A percentile compares a stretch with the other conserved stretches of the same genome.
phyloP scores from a whole-genome alignment of 495 filamentous ascomycete species.

The Hyaloscypha hepaticicola region DNA sequence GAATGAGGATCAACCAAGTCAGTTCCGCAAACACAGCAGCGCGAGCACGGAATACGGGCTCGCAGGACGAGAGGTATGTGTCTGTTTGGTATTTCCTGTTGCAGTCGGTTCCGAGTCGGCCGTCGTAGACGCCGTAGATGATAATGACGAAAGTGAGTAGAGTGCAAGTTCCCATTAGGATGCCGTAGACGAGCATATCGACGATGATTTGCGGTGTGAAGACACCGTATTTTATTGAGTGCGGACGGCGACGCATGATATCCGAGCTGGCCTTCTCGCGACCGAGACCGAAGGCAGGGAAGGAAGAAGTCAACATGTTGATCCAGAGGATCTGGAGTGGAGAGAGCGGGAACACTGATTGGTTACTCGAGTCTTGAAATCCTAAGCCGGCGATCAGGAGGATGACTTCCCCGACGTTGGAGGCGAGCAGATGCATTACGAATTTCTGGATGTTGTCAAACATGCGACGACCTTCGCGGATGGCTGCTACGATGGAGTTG shows the following conservation, averaged over 20 bases:
- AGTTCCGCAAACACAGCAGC: conserved; percentile 70
- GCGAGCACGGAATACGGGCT: conserved; percentile 65
- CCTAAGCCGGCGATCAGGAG: conserved; percentile 64
- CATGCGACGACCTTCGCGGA: conserved; percentile 66
- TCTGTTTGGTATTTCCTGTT: conserved; percentile 49
- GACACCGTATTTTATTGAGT: conserved; percentile 60
- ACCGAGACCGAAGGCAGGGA: conserved; percentile 69
- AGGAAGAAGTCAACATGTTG: conserved; percentile 67
- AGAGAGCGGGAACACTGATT: conserved; percentile 68
- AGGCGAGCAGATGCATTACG: conserved; percentile 65
- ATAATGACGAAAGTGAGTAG: conserved; percentile 65
- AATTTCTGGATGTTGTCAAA: conserved; percentile 80
- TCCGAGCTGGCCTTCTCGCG: conserved; percentile 64
- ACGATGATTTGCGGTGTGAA: conserved; percentile 66
- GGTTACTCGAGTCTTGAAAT: conserved; percentile 58
- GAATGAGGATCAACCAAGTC: conserved; percentile 66
- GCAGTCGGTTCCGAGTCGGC: conserved; percentile 62
- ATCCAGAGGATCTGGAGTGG: conserved; percentile 74
- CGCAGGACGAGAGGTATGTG: conserved; percentile 43
- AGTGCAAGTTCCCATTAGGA: conserved; percentile 60
- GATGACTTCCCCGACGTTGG: conserved; percentile 69
- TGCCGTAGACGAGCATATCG: conserved; percentile 72
- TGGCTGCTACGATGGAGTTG: conserved; percentile 54
- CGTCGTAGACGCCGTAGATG: conserved; percentile 58
- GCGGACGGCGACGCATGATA: conserved; percentile 64